Evolutionary conservation across 768 basidiomycete species (phyloP).

Genomic region (Termitomyces sp.): DNA sequence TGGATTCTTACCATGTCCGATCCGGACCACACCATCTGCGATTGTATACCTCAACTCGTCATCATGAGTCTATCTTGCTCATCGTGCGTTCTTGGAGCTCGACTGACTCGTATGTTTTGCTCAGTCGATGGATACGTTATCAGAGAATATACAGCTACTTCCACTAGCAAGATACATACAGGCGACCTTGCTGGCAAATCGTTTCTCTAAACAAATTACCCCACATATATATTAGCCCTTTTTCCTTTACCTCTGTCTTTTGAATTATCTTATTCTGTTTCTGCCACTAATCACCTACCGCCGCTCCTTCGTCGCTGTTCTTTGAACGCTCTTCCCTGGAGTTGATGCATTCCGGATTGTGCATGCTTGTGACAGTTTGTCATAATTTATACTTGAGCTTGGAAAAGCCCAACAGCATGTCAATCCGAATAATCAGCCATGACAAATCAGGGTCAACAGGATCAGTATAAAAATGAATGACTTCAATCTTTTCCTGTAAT

Average conservation of each 20-base stretch:
- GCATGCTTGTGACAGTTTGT: not conserved
- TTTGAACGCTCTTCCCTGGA: not conserved
- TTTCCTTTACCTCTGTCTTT: not conserved
- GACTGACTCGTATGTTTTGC: not conserved
- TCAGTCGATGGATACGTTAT: not conserved
- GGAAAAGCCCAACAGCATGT: not conserved
- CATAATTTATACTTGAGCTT: not conserved
- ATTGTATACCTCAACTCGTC: not conserved
- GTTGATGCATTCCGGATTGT: too few species aligned
- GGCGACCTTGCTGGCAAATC: not conserved
- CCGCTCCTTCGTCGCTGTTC: not conserved
- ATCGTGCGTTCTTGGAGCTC: not conserved
- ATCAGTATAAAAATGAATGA: too few species aligned
- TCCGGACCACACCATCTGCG: not conserved
- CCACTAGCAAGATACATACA: not conserved
- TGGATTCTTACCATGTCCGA: not conserved
- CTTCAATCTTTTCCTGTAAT: too few species aligned
- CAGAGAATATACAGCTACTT: not conserved
- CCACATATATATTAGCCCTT: not conserved
- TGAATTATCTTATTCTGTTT: not conserved
- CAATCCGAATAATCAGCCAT: not conserved
- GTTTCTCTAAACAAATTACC: not conserved
- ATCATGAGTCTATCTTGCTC: not conserved
- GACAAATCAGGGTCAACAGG: not conserved
- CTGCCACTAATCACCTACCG: not conserved